These are phyloP conservation scores for Populus hybrid DNA, from an alignment of 441 rosid genomes.

Conservation along the genomic window DNA sequence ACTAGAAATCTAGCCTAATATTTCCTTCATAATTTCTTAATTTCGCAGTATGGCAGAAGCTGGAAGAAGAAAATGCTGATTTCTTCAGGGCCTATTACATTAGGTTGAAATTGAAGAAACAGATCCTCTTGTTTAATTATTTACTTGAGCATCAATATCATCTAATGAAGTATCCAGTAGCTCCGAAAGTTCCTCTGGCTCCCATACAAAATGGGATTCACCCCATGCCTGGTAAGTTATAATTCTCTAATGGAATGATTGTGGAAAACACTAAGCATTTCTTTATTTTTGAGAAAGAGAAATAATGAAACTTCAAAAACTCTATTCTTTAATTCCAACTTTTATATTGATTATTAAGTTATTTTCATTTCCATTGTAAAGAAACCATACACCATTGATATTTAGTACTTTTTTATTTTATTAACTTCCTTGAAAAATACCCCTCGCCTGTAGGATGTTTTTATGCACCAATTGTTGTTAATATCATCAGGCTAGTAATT, in stretches of 20 bases:
- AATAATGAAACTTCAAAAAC: not conserved
- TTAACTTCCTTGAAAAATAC: not conserved
- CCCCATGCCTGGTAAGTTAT: constrained; percentile 80
- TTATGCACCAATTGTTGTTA: not conserved
- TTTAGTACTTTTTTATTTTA: not conserved
- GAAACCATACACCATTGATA: not conserved
- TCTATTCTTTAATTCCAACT: not conserved
- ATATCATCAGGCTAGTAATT: constrained; percentile 1
- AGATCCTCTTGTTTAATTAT: constrained; percentile 80
- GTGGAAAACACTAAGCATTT: constrained; percentile 2
- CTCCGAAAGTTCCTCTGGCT: constrained; percentile 75
- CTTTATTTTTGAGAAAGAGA: not conserved
- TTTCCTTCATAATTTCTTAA: constrained; percentile 10
- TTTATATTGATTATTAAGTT: not conserved
- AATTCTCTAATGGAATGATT: constrained; percentile 10
- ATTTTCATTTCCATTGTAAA: not conserved
- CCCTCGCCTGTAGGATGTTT: not conserved
- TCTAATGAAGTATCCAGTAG: constrained; percentile 77
- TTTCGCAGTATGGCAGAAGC: constrained; percentile 91
- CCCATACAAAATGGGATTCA: constrained; percentile 90
- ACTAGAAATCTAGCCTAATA: not conserved
- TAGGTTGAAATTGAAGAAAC: constrained; percentile 87
- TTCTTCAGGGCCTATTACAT: constrained; percentile 96
- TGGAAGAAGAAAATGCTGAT: constrained; percentile 96
- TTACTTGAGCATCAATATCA: constrained; percentile 91